Base-by-base conservation (phyloP, 768 basidiomycete genomes). In the Mycena maculata region DNA sequence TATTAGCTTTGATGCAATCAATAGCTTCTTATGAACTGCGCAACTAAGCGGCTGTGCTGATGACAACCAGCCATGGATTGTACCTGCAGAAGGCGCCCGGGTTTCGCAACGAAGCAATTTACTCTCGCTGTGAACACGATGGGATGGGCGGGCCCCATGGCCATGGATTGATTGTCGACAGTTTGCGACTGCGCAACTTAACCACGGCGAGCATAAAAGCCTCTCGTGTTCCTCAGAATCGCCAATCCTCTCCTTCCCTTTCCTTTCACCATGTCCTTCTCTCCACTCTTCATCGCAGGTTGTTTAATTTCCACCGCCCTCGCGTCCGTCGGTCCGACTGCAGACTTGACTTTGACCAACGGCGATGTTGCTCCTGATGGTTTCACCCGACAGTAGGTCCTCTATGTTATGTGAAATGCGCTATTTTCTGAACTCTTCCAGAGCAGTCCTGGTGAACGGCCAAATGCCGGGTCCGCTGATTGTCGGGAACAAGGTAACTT, bases 281-380 rank as follows among this genome's bases (percentile, higher is more conserved):
- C 67, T 48, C 13, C 50, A 4, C 30, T 69, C 36, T 44, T 64
- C 33, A 18, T 68, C 11, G 62, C 67, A 5, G 47, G 38, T 1
- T 55, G 27, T 47, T 58, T 69, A 31, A 55, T 56, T 55, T 53
- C 67, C 12, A 39, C 67, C 23, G 45, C n/a, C 22, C 47, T 69
- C 38, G 69, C 69, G 16, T 53, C 69, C 23, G 28, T 70, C n/a
- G 69, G 69, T 15, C 65, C 69, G 16, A 63, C 61, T 1, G 69
- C 59, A 4, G 64, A 66, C 27, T n/a, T 70, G 18, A 66, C 65
- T 13, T 39, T 70, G 12, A 47, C 56, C 6, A 58, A 65, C 47
- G 65, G 50, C 23, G 55, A 58, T 7, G 50, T 70, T 23, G 6
- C 69, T 9, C 69, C 69, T 3, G 69, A 66, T 59, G 64, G 69